These are phyloP conservation scores for Novymonas esmeraldas DNA, from an alignment of 208 protist genomes.

Conservation along the genomic window DNA sequence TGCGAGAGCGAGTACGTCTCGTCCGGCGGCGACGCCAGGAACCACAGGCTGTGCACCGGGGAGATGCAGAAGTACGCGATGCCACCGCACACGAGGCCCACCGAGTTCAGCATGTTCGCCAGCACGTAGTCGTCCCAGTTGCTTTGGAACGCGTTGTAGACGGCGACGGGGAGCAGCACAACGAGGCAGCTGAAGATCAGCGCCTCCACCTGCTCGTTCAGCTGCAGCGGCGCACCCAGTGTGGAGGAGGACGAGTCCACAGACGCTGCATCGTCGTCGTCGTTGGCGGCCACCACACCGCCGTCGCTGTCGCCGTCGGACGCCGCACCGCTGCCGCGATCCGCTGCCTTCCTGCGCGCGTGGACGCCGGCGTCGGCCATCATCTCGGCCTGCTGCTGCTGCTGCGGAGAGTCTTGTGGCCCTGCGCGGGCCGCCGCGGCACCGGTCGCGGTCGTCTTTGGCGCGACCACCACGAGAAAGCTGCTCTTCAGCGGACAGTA, in stretches of 20 bases:
- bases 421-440: not conserved
- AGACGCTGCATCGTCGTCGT: conserved; percentile 22
- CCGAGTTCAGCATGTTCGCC: conserved; percentile 61
- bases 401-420: not conserved
- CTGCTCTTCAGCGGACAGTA: conserved; percentile 80
- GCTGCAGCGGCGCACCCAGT: conserved; percentile 33
- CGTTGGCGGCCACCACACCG: not conserved
- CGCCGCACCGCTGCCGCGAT: not conserved
- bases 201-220: conserved; percentile 70
- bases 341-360: conserved; percentile 3
- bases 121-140: conserved; percentile 62
- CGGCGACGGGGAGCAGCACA: conserved; percentile 51
- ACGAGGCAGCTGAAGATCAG: conserved; percentile 70
- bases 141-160: conserved; percentile 79
- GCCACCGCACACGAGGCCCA: conserved; percentile 59
- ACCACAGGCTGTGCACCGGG: conserved; percentile 74
- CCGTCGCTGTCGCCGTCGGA: not conserved
- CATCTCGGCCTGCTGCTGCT: conserved; percentile 10
- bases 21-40: conserved; percentile 36
- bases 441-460: conserved; percentile 1
- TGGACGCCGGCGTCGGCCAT: conserved; percentile 7
- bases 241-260: conserved; percentile 15
- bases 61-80: conserved; percentile 68
- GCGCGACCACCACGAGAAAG: conserved; percentile 45
- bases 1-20: conserved; percentile 26